Evolutionary conservation across 768 basidiomycete genomes (phyloP), one percentile per base, ranked within the genome.

Genomic region (Pisolithus tinctorius): DNA sequence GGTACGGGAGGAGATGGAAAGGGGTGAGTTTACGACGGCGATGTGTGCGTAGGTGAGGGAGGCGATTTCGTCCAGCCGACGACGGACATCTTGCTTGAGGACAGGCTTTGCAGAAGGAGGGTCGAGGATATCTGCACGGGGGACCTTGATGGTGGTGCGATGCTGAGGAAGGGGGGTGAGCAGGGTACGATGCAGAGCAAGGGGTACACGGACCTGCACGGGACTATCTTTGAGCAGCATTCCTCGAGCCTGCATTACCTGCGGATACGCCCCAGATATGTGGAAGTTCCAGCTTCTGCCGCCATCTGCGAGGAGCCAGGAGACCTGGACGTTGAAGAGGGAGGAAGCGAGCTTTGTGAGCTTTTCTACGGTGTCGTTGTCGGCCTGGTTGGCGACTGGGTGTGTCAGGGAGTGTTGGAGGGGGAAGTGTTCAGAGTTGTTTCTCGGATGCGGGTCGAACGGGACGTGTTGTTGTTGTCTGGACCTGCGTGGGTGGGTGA

Each of bases 91-190:
- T 0, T 82, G 73, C 67, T 93, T 94, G 61, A 95, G 78, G 6
- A 81, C 67, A 6, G 88, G 89, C 70, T 86, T 83, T 39, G 83
- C 83, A 56, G 84, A 78, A 49, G 83, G 83, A 47, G 84, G 83
- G 68, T 96, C 93, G 46, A 98, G 83, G 52, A 97, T 88, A 66
- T 97, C 94, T 27, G 90, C 88, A 60, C 93, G 87, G 27, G 92
- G 81, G 25, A 95, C 90, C 64, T 88, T 90, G 74, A 98, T 90
- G 48, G 86, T 77, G 41, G 86, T 79, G 54, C 89, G 87, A 67
- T 88, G 86, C 87, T 93, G 67, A 40, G 40, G 25, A 45, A 55
- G 47, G 55, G 26, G 47, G 54, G 30, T 48, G 50, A 57, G 54
- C 27, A 52, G 44, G 54, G 47, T 63, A 41, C 20, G 29, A 16